Percentiles rank a stretch among this genome's conserved stretches.
These are phyloP conservation scores for Aspergillus biplanus DNA, from an alignment of 495 filamentous ascomycete species.

Conservation along the genomic window DNA sequence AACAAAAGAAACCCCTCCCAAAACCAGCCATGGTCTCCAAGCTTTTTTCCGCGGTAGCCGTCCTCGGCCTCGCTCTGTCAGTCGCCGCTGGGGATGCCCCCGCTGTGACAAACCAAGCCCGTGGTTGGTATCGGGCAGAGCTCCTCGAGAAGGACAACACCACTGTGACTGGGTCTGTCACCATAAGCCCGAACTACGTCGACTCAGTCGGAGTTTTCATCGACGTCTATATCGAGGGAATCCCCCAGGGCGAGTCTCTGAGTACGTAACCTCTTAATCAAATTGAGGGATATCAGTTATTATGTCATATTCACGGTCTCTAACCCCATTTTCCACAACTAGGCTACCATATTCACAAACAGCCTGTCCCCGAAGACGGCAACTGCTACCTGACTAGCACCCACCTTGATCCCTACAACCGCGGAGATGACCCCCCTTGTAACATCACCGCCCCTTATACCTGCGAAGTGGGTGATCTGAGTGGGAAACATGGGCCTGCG, in stretches of 20 bases:
- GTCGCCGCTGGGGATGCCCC: conserved; percentile 43
- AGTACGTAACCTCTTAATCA: conserved; percentile 56
- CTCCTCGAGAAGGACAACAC: conserved; percentile 59
- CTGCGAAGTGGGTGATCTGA: conserved; percentile 84
- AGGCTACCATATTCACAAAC: conserved; percentile 86
- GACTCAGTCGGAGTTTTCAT: conserved; percentile 68
- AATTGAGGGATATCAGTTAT: neutral
- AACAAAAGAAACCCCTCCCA: neutral
- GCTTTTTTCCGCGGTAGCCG: conserved; percentile 36
- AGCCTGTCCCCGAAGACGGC: conserved; percentile 71
- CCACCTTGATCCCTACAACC: conserved; percentile 70
- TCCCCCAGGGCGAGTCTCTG: conserved; percentile 70
- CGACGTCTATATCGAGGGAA: conserved; percentile 61
- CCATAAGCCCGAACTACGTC: conserved; percentile 53
- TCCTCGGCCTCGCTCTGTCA: conserved; percentile 46
- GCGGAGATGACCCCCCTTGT: conserved; percentile 68
- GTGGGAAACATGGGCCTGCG: conserved; percentile 79
- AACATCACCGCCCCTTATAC: conserved; percentile 61
- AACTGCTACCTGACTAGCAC: conserved; percentile 75
- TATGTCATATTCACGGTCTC: too few species aligned
- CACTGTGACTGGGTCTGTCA: conserved; percentile 63
- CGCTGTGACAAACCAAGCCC: conserved; percentile 64
- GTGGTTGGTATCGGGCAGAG: conserved; percentile 61
- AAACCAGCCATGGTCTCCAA: conserved; percentile 21
- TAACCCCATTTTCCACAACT: neutral